Base-by-base conservation (phyloP, 2,329 filamentous ascomycete genomes). In the Fusarium graminum region DNA sequence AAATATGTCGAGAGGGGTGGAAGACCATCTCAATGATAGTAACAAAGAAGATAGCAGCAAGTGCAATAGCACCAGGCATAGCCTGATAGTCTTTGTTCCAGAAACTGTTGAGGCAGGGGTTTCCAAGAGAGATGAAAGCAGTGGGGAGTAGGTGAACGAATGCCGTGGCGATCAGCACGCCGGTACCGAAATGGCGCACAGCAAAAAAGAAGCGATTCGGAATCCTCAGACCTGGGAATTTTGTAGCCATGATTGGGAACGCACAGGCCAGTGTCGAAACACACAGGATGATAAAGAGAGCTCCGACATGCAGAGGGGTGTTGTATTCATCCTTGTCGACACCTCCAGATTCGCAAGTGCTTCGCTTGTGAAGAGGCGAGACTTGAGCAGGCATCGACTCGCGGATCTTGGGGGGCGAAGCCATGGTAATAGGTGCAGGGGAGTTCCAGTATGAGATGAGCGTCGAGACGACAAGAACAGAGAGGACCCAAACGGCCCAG, bases 1-100 rank as follows among this genome's bases (percentile, higher is more conserved):
- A 66, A 13, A 74, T 60, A 49, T 76, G 77, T 16, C 79, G 75
- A 16, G 77, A 76, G 0, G 82, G 82, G 39, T 82, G 80, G 56
- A 89, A 86, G 26, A 85, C 79, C 85, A 88, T 97, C 77, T 97
- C 94, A 61, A 97, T 85, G 12, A 89, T 83, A 11, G 94, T 91
- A 8, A 97, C 93, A 11, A 92, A 82, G 70, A 96, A 85, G 36
- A 93, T 91, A 28, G 90, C 89, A 12, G 88, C 81, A 87, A 97
- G 92, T 46, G 92, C 89, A 58, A 96, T 88, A 50, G 93, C 85
- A 6, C 93, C 92, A 1, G 92, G 88, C 80, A 95, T 91, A 22
- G 92, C 90, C 52, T 85, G 86, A 78, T 94, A 97, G 28, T 86
- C 85, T 41, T 88, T 72, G 72, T 86, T 93, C 88, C 92, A 96